A percentile compares a stretch with the other conserved stretches of the same genome.
These are phyloP conservation scores for Fonsecaea multimorphosa DNA, from an alignment of 2,329 filamentous ascomycete species.

Conservation along the genomic window DNA sequence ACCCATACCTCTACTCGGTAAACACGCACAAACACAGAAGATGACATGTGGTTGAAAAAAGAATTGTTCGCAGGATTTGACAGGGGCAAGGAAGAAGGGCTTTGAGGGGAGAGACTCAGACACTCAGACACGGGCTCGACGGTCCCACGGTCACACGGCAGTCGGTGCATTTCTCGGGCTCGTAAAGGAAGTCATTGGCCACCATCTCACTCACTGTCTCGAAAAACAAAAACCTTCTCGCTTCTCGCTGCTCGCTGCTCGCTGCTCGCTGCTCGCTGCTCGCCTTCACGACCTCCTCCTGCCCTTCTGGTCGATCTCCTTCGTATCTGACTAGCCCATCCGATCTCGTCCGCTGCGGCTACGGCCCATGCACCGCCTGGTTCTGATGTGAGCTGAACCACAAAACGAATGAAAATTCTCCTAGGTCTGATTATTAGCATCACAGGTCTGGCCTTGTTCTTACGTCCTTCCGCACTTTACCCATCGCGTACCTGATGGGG, in stretches of 20 bases:
- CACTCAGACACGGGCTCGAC: no score
- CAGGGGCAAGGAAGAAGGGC: background rate
- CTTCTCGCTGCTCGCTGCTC: no score
- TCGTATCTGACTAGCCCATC: background rate
- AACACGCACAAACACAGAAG: background rate
- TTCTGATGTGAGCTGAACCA: background rate
- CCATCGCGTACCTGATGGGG: background rate
- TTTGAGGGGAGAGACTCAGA: no score
- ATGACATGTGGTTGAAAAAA: conserved; percentile 11
- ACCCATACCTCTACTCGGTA: no score
- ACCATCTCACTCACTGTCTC: background rate
- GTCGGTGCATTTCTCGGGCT: background rate
- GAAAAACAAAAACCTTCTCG: background rate
- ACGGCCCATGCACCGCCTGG: background rate
- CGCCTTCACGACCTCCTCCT: no score
- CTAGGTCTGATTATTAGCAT: background rate
- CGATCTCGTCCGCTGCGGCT: background rate
- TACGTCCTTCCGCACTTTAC: background rate
- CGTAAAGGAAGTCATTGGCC: background rate
- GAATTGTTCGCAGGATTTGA: background rate
- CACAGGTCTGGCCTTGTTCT: background rate
- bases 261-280: no score
- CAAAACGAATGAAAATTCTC: background rate
- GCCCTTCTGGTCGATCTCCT: background rate
- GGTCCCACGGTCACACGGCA: background rate